Conservation (phyloP, 140 eudicot genomes). For the Stevia rebaudiana region DNA sequence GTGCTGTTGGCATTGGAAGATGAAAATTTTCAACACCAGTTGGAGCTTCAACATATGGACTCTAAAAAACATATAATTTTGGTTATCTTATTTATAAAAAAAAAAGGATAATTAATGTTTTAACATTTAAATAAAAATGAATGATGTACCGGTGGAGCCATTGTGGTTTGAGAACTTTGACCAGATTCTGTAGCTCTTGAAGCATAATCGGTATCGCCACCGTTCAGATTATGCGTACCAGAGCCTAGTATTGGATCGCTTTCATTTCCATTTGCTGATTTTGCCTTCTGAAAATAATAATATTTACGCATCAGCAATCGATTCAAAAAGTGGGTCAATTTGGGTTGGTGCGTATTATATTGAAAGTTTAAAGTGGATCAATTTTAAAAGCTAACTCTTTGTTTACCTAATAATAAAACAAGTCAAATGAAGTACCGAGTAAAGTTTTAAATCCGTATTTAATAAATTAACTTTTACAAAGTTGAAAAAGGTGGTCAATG, state of each 20-base stretch:
- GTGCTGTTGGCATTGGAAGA: conserved; percentile 89
- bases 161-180: conserved; percentile 36
- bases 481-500: neutral
- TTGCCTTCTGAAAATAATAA: conserved; percentile 22
- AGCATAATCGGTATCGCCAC: conserved; percentile 42
- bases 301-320: conserved; percentile 3
- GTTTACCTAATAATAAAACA: neutral
- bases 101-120: too few species aligned
- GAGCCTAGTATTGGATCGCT: conserved; percentile 37
- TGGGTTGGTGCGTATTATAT: too few species aligned
- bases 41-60: conserved; percentile 98
- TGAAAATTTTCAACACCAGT: conserved; percentile 40
- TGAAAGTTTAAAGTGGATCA: neutral
- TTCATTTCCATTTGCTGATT: conserved; percentile 51
- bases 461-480: neutral
- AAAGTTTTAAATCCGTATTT: neutral
- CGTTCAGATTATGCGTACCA: conserved; percentile 46
- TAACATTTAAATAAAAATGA: neutral
- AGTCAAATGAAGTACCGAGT: neutral
- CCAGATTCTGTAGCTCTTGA: conserved; percentile 31
- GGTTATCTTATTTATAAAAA: too few species aligned
- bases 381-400: neutral
- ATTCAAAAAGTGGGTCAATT: neutral
- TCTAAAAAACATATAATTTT: conserved; percentile 37
- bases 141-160: conserved; percentile 53